These are phyloP conservation scores for Heterobasidion irregulare DNA, from an alignment of 1,284 basidiomycete genomes.

Conservation along the genomic window DNA sequence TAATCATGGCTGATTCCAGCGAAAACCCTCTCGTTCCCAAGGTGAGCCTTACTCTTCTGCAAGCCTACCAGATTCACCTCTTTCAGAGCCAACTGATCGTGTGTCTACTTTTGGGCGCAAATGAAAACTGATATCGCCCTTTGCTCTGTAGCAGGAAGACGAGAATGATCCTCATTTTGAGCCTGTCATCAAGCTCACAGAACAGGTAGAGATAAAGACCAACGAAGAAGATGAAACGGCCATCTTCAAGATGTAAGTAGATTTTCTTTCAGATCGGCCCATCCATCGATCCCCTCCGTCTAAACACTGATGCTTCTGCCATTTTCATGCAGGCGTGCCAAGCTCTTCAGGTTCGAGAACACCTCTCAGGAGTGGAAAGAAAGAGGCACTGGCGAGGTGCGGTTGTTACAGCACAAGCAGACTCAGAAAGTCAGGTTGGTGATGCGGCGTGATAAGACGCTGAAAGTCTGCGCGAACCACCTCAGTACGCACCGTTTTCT, in stretches of 20 bases:
- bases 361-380: slow-evolving; percentile 93
- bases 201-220: slow-evolving; percentile 93
- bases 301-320: neutral
- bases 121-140: slow-evolving; percentile 8
- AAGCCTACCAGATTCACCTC: neutral
- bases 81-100: neutral
- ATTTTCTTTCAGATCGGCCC: slow-evolving; percentile 17
- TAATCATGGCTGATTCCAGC: slow-evolving; percentile 49
- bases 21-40: slow-evolving; percentile 61
- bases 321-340: slow-evolving; percentile 72
- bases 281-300: neutral
- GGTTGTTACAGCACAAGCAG: slow-evolving; percentile 82
- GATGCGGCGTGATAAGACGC: slow-evolving; percentile 99
- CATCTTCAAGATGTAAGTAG: slow-evolving; percentile 91
- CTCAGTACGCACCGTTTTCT: slow-evolving; percentile 53
- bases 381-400: slow-evolving; percentile 88
- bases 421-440: slow-evolving; percentile 92
- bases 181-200: slow-evolving; percentile 95
- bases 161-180: slow-evolving; percentile 91
- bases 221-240: slow-evolving; percentile 92
- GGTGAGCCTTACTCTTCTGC: slow-evolving; percentile 32
- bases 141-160: slow-evolving; percentile 49
- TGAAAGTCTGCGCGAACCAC: slow-evolving; percentile 99
- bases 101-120: neutral
- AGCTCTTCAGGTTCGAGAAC: slow-evolving; percentile 94